Conservation (phyloP, 352 stramenopile genomes). For the Globisporangium takayamanum region DNA sequence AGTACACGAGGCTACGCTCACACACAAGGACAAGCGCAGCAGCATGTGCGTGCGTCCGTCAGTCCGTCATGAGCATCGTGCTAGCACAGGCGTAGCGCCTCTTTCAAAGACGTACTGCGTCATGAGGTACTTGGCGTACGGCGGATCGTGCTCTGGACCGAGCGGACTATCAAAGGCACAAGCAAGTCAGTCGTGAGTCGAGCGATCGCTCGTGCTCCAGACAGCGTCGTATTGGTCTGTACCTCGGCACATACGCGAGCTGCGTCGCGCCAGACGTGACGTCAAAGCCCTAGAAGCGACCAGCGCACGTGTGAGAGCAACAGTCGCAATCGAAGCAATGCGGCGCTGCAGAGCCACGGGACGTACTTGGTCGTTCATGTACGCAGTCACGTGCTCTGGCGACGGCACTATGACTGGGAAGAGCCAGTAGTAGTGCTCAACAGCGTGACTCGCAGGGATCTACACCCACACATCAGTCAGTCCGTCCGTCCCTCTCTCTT, state of each 20-base stretch:
- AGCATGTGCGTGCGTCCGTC: background rate
- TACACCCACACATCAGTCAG: conserved; percentile 9
- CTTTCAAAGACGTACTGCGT: conserved; percentile 31
- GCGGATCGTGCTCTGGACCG: conserved; percentile 43
- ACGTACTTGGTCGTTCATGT: conserved; percentile 70
- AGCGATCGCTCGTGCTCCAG: background rate
- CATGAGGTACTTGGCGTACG: conserved; percentile 69
- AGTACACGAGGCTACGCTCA: conserved; percentile 52
- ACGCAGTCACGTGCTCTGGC: conserved; percentile 39
- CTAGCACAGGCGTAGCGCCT: background rate
- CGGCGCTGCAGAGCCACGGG: background rate
- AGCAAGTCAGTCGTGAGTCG: no score
- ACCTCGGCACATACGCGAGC: conserved; percentile 64
- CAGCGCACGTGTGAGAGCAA: background rate
- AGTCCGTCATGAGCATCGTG: background rate
- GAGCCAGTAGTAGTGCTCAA: conserved; percentile 79
- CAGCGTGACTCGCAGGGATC: conserved; percentile 50
- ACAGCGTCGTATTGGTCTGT: background rate
- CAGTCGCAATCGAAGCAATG: background rate
- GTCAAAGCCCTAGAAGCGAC: conserved; percentile 53
- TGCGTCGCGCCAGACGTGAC: conserved; percentile 74
- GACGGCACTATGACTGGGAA: conserved; percentile 68
- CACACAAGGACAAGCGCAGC: background rate
- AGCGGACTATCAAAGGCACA: background rate
- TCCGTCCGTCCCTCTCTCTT: no score